Conservation (phyloP, 345 rosid genomes). For the Acer saccharum region DNA sequence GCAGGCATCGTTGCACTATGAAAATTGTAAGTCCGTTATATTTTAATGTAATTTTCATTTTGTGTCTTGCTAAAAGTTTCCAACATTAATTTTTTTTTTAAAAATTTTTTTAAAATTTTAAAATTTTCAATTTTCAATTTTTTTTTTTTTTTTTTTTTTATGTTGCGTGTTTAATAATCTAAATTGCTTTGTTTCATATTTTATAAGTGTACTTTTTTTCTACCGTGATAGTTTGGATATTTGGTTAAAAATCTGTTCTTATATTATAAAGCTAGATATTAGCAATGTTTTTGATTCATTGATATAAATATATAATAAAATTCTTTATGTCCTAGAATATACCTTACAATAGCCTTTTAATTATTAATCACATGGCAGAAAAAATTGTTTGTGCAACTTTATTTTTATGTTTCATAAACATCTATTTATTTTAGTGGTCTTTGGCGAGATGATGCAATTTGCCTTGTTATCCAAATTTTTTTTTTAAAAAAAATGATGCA, state of each 20-base stretch:
- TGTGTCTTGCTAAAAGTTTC: conserved; percentile 2
- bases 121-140: too few species aligned
- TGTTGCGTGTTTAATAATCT: not conserved
- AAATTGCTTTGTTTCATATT: not conserved
- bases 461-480: not conserved
- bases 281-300: not conserved
- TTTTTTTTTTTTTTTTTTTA: too few species aligned
- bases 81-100: not conserved
- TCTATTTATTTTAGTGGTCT: not conserved
- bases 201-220: not conserved
- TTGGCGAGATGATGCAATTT: not conserved
- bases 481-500: not conserved
- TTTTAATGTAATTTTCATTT: not conserved
- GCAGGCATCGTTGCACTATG: conserved; percentile 51
- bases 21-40: conserved; percentile 53
- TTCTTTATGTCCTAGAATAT: not conserved
- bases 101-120: too few species aligned
- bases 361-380: not conserved
- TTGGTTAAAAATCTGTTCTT: not conserved
- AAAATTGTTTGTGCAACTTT: not conserved
- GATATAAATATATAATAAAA: not conserved
- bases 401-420: not conserved
- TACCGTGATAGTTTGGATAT: not conserved
- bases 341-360: not conserved
- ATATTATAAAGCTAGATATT: not conserved